A percentile compares a stretch with the other conserved stretches of the same genome.
These are phyloP conservation scores for Apiospora malaysiana DNA, from an alignment of 2,329 filamentous ascomycete species.

Conservation along the genomic window DNA sequence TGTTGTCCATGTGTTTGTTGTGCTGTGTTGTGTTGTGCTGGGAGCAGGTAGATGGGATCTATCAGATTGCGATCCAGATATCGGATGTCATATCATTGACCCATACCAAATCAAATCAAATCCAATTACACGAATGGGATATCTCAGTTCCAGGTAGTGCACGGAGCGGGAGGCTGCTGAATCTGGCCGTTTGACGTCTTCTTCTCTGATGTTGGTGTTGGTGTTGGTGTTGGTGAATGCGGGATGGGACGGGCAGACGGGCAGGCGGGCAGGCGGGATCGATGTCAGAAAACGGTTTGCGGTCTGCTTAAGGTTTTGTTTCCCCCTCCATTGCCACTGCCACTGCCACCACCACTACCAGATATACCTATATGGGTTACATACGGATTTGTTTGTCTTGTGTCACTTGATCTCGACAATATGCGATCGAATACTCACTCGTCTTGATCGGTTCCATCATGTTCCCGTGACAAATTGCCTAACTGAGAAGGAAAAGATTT, in stretches of 20 bases:
- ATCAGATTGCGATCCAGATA: background rate
- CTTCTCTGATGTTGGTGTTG: background rate
- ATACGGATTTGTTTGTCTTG: background rate
- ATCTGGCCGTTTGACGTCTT: constrained; percentile 7
- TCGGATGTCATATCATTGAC: background rate
- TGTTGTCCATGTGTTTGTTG: background rate
- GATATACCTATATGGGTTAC: background rate
- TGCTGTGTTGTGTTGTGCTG: background rate
- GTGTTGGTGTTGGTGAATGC: background rate
- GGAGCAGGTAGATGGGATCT: too few species aligned
- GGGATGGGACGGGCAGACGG: background rate
- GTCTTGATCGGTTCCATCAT: background rate
- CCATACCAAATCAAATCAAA: background rate
- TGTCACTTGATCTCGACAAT: constrained; percentile 11
- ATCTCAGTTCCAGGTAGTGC: background rate
- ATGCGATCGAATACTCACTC: background rate
- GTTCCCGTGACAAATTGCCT: background rate
- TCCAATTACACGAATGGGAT: background rate
- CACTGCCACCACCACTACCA: background rate
- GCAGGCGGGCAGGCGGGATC: background rate
- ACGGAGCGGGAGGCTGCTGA: background rate
- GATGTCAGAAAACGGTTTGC: background rate
- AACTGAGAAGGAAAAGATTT: background rate
- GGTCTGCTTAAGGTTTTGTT: constrained; percentile 16
- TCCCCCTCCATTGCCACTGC: constrained; percentile 10